Evolutionary conservation across 305 asterid genomes (phyloP), one percentile per base, ranked within the genome.

Genomic region (Fraxinus xanthoxyloides): DNA sequence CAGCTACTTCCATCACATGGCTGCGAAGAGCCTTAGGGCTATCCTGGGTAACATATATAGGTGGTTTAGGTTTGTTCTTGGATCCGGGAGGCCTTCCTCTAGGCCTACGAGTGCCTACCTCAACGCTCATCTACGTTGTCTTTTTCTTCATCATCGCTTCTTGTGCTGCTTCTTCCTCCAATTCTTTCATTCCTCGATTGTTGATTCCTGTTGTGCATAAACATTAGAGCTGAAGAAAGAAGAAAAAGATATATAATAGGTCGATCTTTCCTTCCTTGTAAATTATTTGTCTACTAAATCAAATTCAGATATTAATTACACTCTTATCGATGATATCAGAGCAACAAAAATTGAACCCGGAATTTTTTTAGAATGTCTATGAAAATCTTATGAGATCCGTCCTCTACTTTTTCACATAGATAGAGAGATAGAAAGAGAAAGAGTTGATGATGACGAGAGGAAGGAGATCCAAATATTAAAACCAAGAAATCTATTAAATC

Each of bases 61-160:
- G 97, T 0, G 98, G 95, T 36, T 91, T 94, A 1, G 95, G 92
- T 48, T 92, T 94, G 89, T 91, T 92, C 78, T 93, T 93, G 0
- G 98, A 91, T 12, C 98, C 98, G 2, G 97, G 81, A 0, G 98
- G 98, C 1, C 98, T 76, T 28, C 98, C 97, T 2, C 97, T 88
- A 1, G 95, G 96, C 32, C 98, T 89, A 76, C 96, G 90, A 74
- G 80, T 82, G 13, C 90, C 95, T 23, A 86, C 88, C 40, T 91
- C 97, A 1, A 91, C 93, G 88, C 72, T 88, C 92, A 15, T 87
- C 88, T n/a, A 72, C 81, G 23, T 84, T 83, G 31, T 84, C 90
- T 43, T 80, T 85, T n/a, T 87, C 92, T 23, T 89, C 94, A 0
- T 90, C 94, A 0, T 85, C 88, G 12, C 86, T 83, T 34, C 90